Evolutionary conservation across 2,329 filamentous ascomycete species (phyloP).

Genomic region (Exophiala sideris): DNA sequence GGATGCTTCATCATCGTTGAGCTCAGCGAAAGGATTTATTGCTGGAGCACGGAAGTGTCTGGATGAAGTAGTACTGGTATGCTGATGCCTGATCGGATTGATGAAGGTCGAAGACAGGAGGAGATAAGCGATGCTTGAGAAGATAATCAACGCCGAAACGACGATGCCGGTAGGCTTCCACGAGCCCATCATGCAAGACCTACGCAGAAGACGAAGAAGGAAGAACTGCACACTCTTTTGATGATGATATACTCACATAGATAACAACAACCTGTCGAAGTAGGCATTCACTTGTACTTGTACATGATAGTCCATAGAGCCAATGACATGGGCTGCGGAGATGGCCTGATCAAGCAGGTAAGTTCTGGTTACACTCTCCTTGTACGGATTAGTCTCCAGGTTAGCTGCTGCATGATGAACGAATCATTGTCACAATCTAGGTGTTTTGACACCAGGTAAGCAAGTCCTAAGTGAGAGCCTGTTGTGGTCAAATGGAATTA

Average conservation of each 20-base stretch:
- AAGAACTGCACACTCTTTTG: neutral
- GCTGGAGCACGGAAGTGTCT: slow-evolving; percentile 17
- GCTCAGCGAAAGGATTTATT: slow-evolving; percentile 17
- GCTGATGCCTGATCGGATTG: slow-evolving; percentile 1
- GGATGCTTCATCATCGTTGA: slow-evolving; percentile 14
- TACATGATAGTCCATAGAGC: neutral
- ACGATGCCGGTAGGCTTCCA: slow-evolving; percentile 8
- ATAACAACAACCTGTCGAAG: no score
- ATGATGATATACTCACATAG: no score
- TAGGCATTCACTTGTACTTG: neutral
- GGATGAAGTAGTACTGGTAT: neutral
- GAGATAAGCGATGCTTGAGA: slow-evolving; percentile 18
- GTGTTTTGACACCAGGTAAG: no score
- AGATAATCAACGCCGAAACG: slow-evolving; percentile 12
- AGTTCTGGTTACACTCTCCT: neutral
- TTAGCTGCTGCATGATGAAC: no score
- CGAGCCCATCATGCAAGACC: slow-evolving; percentile 4
- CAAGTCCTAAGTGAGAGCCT: no score
- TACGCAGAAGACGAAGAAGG: neutral
- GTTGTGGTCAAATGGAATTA: no score
- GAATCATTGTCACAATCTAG: no score
- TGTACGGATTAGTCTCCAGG: neutral
- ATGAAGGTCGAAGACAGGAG: neutral
- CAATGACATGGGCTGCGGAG: neutral
- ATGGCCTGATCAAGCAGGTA: neutral